phyloP scores from a whole-genome alignment of 805 yeast genomes.

The Yarrowia keelungensis region DNA sequence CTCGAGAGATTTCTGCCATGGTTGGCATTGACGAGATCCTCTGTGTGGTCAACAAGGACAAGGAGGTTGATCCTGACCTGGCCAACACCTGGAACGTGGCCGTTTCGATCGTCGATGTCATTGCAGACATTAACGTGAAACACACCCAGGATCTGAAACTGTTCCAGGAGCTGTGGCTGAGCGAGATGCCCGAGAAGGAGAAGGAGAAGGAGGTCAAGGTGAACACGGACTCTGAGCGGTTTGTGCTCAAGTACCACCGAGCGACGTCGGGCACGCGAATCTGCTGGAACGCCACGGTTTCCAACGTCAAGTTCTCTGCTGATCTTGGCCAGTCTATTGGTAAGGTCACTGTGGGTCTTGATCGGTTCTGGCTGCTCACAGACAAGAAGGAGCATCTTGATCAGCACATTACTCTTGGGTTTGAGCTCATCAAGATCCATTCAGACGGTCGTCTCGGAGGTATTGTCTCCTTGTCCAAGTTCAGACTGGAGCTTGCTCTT shows the following conservation, averaged over 20 bases:
- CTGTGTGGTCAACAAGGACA: slow-evolving; percentile 32
- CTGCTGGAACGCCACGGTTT: slow-evolving; percentile 74
- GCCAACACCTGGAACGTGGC: slow-evolving; percentile 47
- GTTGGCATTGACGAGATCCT: slow-evolving; percentile 55
- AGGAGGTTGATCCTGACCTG: slow-evolving; percentile 41
- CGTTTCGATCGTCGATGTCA: slow-evolving; percentile 61
- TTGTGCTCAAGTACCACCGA: slow-evolving; percentile 56
- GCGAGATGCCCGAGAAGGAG: slow-evolving; percentile 46
- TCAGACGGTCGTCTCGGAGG: slow-evolving; percentile 88
- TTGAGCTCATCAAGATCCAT: slow-evolving; percentile 58
- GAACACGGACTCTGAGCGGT: slow-evolving; percentile 41
- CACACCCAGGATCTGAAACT: slow-evolving; percentile 87
- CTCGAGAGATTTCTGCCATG: slow-evolving; percentile 69
- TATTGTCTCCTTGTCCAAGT: slow-evolving; percentile 56
- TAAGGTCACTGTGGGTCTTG: slow-evolving; percentile 60
- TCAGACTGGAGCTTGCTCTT: slow-evolving; percentile 68
- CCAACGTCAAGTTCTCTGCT: slow-evolving; percentile 61
- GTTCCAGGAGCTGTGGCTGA: slow-evolving; percentile 83
- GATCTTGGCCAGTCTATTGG: slow-evolving; percentile 90
- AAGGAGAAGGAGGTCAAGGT: slow-evolving; percentile 24
- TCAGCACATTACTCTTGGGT: slow-evolving; percentile 69
- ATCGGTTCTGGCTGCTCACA: slow-evolving; percentile 71
- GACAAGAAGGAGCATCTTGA: slow-evolving; percentile 72
- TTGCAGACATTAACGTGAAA: slow-evolving; percentile 73
- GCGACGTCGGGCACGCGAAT: slow-evolving; percentile 69